Conservation (phyloP, 345 rosid genomes). For the Erucastrum elatum region DNA sequence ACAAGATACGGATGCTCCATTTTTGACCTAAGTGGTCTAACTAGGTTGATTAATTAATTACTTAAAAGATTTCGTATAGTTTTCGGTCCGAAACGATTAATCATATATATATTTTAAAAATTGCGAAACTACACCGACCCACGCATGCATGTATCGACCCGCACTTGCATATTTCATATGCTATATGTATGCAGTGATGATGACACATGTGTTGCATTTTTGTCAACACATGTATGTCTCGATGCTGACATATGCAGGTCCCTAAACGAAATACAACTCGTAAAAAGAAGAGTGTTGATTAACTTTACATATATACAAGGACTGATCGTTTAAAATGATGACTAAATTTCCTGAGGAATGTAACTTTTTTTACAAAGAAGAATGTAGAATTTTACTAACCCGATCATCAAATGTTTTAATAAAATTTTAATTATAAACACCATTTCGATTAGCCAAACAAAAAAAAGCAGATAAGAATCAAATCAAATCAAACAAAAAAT, state of each 20-base stretch:
- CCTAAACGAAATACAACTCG: not conserved
- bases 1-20: not conserved
- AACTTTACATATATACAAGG: not conserved
- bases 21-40: not conserved
- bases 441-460: not conserved
- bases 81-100: not conserved
- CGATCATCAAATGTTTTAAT: not conserved
- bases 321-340: not conserved
- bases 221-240: not conserved
- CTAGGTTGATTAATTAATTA: not conserved
- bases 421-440: not conserved
- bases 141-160: conserved; percentile 17
- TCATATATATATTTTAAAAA: conserved; percentile 1
- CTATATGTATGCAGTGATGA: conserved; percentile 1
- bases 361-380: not conserved
- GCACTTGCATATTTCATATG: conserved; percentile 14
- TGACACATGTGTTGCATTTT: conserved; percentile 3
- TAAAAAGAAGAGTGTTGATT: not conserved
- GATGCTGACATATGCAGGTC: conserved; percentile 12
- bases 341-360: not conserved
- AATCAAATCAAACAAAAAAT: not conserved
- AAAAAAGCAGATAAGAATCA: not conserved
- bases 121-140: conserved; percentile 19
- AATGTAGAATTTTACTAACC: not conserved
- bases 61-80: not conserved